A percentile compares a stretch with the other conserved stretches of the same genome.
These are phyloP conservation scores for Talaromyces nanjingensis DNA, from an alignment of 495 filamentous ascomycete species.

Conservation along the genomic window DNA sequence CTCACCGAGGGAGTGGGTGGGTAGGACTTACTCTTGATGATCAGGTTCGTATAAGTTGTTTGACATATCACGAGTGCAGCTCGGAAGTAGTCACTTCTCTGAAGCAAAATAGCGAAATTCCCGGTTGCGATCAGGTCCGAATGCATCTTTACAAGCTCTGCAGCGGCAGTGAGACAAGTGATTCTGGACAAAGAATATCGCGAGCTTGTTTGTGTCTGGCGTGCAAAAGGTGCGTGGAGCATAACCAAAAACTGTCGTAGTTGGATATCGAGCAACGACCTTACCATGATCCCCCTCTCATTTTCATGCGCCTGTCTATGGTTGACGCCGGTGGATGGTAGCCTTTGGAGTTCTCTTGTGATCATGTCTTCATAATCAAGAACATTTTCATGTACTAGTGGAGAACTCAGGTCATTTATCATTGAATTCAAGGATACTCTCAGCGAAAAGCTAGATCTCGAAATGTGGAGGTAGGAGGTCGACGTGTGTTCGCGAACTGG, in stretches of 20 bases:
- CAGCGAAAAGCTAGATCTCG: conserved; percentile 16
- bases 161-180: conserved; percentile 19
- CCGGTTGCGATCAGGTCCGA: conserved; percentile 8
- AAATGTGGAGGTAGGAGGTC: conserved; percentile 19
- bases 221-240: conserved; percentile 23
- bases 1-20: not conserved
- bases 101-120: conserved; percentile 11
- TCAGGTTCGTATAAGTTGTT: conserved; percentile 12
- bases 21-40: conserved; percentile 10
- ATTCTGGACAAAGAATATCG: conserved; percentile 17
- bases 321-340: conserved; percentile 14
- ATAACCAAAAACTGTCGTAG: conserved; percentile 23
- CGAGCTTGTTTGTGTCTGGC: conserved; percentile 12
- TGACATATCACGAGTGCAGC: conserved; percentile 19
- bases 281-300: not conserved
- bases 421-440: conserved; percentile 21
- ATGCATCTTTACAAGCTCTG: conserved; percentile 15
- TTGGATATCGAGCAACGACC: conserved; percentile 21
- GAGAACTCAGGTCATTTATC: conserved; percentile 20
- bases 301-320: not conserved
- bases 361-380: conserved; percentile 22
- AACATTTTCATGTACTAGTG: conserved; percentile 19
- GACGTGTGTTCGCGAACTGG: conserved; percentile 14
- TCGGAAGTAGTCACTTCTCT: conserved; percentile 19
- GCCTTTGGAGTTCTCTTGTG: conserved; percentile 15